Percentiles rank a stretch among this genome's conserved stretches.
phyloP scores from a whole-genome alignment of 148 eudicot genomes.

The Gaultheria prostrata region DNA sequence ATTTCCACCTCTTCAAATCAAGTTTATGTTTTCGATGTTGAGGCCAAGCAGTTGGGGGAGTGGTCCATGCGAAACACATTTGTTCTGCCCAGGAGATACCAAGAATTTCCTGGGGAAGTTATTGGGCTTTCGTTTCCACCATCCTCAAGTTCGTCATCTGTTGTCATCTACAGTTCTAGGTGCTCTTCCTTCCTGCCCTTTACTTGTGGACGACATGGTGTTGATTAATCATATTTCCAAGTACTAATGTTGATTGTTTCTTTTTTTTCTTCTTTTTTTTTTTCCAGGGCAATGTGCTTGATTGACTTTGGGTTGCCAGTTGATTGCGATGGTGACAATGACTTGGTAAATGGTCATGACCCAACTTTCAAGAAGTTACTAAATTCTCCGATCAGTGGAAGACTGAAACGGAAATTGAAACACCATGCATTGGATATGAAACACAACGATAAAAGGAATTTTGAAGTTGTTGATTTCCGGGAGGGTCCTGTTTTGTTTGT shows the following conservation, averaged over 20 bases:
- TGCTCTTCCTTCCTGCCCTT: conserved; percentile 10
- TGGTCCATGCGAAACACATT: conserved; percentile 70
- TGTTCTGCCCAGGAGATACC: conserved; percentile 38
- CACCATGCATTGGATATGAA: conserved; percentile 31
- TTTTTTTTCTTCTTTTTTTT: neutral
- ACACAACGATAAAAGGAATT: conserved; percentile 49
- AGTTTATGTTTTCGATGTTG: conserved; percentile 88
- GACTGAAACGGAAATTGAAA: conserved; percentile 41
- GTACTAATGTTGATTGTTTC: neutral
- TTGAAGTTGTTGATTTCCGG: conserved; percentile 46
- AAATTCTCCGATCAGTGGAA: conserved; percentile 33
- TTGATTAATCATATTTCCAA: neutral
- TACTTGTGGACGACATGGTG: neutral
- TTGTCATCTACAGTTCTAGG: conserved; percentile 85
- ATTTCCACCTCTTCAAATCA: conserved; percentile 87
- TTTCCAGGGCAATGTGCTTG: conserved; percentile 80
- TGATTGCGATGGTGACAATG: conserved; percentile 40
- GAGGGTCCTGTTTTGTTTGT: conserved; percentile 77
- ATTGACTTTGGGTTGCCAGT: conserved; percentile 81
- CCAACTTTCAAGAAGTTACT: conserved; percentile 33
- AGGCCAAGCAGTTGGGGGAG: conserved; percentile 78
- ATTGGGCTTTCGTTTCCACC: conserved; percentile 90
- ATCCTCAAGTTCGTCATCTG: conserved; percentile 56
- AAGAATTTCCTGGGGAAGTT: conserved; percentile 92
- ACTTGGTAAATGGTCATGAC: conserved; percentile 36